Conservation (phyloP, 257 asterid genomes). For the Linderniella brevidens region DNA sequence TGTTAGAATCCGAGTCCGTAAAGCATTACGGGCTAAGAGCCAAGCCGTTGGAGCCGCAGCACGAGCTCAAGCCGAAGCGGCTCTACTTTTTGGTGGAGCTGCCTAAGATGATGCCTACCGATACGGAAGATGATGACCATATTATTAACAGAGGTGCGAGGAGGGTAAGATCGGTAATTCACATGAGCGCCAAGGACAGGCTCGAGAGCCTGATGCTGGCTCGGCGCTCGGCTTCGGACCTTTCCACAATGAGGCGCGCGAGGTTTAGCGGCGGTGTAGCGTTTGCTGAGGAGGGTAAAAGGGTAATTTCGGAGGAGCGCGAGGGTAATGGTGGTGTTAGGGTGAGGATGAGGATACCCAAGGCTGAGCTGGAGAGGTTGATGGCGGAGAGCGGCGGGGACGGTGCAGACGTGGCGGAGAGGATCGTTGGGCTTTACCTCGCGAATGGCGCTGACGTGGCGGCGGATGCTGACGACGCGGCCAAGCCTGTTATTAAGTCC, state of each 20-base stretch:
- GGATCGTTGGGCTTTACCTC: slow-evolving; percentile 39
- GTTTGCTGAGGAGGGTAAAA: slow-evolving; percentile 4
- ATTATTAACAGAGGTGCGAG: slow-evolving; percentile 31
- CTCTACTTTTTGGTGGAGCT: slow-evolving; percentile 15
- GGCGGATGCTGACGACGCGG: slow-evolving; percentile 7
- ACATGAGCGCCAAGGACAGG: slow-evolving; percentile 87
- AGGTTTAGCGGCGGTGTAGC: slow-evolving; percentile 9
- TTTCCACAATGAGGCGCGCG: slow-evolving; percentile 39
- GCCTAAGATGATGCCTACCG: slow-evolving; percentile 26
- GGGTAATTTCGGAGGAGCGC: neutral
- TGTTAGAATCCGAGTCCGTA: slow-evolving; percentile 6
- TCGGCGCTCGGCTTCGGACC: slow-evolving; percentile 62
- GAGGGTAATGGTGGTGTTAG: slow-evolving; percentile 22
- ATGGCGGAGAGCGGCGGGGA: slow-evolving; percentile 63
- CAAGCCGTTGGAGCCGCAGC: slow-evolving; percentile 5
- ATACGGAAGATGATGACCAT: slow-evolving; percentile 3
- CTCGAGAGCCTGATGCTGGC: slow-evolving; percentile 82
- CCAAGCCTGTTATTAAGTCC: slow-evolving; percentile 10
- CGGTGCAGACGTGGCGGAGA: slow-evolving; percentile 47
- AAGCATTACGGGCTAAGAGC: slow-evolving; percentile 5
- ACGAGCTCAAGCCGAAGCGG: slow-evolving; percentile 3
- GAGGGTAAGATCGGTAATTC: slow-evolving; percentile 78
- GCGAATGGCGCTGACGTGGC: slow-evolving; percentile 11
- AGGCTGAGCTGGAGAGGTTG: slow-evolving; percentile 60
- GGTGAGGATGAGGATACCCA: slow-evolving; percentile 54